phyloP scores from a whole-genome alignment of 78 protist species.

The Emiliania huxleyi region DNA sequence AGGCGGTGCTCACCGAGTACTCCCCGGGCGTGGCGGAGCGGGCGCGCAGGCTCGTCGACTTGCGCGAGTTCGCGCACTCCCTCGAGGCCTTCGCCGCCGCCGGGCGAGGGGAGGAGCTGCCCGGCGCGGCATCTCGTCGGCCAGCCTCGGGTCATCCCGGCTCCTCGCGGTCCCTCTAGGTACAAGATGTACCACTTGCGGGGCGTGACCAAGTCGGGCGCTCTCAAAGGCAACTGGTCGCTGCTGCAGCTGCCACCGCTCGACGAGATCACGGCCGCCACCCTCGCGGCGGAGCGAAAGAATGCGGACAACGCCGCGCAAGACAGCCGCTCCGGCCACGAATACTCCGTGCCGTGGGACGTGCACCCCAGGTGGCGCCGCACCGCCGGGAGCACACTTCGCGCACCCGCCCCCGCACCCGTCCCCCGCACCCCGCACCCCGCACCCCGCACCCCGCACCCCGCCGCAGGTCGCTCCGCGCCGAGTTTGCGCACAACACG shows the following conservation, averaged over 20 bases:
- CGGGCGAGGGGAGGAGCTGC: no score
- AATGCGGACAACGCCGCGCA: neutral
- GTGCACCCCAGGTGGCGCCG: neutral
- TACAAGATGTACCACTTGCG: no score
- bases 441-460: no score
- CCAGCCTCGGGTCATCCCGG: no score
- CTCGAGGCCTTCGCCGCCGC: neutral
- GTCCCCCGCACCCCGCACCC: no score
- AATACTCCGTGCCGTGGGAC: neutral
- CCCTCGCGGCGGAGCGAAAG: neutral
- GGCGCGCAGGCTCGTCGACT: no score
- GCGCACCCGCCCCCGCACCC: no score
- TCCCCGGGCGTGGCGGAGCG: conserved; percentile 5
- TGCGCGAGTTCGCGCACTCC: neutral
- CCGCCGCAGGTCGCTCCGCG: neutral
- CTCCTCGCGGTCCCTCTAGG: no score
- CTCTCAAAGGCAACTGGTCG: neutral
- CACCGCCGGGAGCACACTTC: no score
- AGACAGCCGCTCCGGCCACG: neutral
- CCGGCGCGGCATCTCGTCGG: neutral
- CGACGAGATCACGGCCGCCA: neutral
- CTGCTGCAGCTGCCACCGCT: neutral
- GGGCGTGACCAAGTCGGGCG: no score
- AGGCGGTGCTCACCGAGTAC: neutral
- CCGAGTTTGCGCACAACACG: conserved; percentile 22